Evolutionary conservation across 176 grass and related monocot genomes (phyloP).

Genomic region (Avena eriantha): DNA sequence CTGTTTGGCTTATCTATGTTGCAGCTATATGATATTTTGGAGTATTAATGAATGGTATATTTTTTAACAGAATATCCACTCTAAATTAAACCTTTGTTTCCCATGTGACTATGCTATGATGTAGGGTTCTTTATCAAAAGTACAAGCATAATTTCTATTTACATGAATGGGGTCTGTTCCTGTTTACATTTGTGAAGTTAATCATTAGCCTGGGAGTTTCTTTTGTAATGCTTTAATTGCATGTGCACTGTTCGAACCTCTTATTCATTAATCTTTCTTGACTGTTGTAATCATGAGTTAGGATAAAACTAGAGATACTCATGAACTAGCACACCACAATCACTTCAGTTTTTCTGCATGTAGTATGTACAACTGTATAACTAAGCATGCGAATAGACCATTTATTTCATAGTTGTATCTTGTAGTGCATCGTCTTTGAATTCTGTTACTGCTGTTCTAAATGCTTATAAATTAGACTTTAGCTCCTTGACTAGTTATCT

Average conservation of each 20-base stretch:
- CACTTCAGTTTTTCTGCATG: background rate
- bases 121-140: background rate
- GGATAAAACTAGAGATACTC: background rate
- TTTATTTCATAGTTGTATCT: conserved; percentile 11
- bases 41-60: conserved; percentile 11
- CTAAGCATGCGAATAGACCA: background rate
- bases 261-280: background rate
- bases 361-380: background rate
- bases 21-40: background rate
- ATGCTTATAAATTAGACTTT: conserved; percentile 19
- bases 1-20: background rate
- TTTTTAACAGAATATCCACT: background rate
- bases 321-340: conserved; percentile 15
- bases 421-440: background rate
- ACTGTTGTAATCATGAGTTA: conserved; percentile 19
- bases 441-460: background rate
- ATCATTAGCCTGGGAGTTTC: conserved; percentile 6
- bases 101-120: background rate
- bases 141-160: background rate
- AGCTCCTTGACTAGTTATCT: conserved; percentile 11
- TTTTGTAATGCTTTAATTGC: background rate
- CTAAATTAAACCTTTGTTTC: background rate
- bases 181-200: background rate
- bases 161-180: background rate
- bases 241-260: background rate